These are phyloP conservation scores for Exophiala oligosperma DNA, from an alignment of 2,329 filamentous ascomycete genomes.

Conservation along the genomic window DNA sequence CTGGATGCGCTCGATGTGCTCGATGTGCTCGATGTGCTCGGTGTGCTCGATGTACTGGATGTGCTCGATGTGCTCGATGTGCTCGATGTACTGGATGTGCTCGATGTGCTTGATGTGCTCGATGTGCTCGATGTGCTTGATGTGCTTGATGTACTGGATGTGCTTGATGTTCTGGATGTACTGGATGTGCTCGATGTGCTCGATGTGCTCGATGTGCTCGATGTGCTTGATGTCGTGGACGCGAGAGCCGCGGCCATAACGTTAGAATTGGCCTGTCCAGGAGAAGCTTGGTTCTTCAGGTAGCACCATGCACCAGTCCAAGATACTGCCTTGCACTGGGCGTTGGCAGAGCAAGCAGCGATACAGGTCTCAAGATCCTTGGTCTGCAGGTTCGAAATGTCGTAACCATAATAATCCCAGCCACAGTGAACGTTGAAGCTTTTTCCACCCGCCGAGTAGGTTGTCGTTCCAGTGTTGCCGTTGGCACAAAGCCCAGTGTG, in stretches of 20 bases:
- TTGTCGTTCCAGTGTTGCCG: neutral
- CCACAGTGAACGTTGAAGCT: neutral
- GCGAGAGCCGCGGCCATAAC: conserved; percentile 1
- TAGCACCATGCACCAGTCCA: conserved; percentile 2
- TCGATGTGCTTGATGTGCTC: neutral
- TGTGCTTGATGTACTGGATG: neutral
- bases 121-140: neutral
- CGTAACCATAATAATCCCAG: conserved; percentile 1
- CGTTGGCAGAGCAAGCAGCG: neutral
- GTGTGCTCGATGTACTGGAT: neutral
- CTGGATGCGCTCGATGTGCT: neutral
- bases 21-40: neutral
- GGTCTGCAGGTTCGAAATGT: neutral
- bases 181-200: neutral
- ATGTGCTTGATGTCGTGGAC: neutral
- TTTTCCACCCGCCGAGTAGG: neutral
- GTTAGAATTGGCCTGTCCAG: neutral
- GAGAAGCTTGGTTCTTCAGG: neutral
- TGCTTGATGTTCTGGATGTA: neutral
- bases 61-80: neutral
- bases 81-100: neutral
- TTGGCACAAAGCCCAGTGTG: neutral
- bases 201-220: neutral
- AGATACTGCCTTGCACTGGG: neutral
- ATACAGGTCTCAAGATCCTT: neutral